Evolutionary conservation across 2,329 filamentous ascomycete genomes (phyloP), one percentile per base, ranked within the genome.

Genomic region (Alternaria ventricosa): DNA sequence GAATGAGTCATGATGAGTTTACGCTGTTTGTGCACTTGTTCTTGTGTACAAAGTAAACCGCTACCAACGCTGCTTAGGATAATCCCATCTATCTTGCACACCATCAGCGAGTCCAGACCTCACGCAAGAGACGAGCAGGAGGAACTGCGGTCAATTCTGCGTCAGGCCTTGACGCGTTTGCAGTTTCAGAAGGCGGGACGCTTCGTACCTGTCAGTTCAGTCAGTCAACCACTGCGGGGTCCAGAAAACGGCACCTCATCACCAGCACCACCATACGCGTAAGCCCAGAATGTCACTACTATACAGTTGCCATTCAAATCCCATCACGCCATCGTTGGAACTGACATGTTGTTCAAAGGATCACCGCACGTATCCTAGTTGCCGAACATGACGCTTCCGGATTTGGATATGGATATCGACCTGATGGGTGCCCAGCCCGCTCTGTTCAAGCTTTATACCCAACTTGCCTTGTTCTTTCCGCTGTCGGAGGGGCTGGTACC

Each of bases 361-460:
- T 41, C 12, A n/a, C 49, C 49, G 30, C 12, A 23, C 20, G 28
- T 23, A 53, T 53, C 30, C 28, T 22, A 11, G 30, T 20, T 30
- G 22, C 13, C 20, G 13, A 49, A 30, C 33, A 67, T 65, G 62
- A 41, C 36, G 11, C 57, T 67, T 12, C 49, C 36, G 20, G 49
- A 71, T 55, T 59, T 53, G 30, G 53, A 71, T 55, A 61, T 71
- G 59, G 55, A 73, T 27, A 73, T 85, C 3, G 83, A 85, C 46
- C 69, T 81, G 43, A 63, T 85, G 6, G 83, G 83, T 12, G 80
- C 84, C 54, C 75, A 80, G 56, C 78, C 82, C 8, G 65, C 74
- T 6, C 76, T 84, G 10, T 75, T 74, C 50, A 75, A 74, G 33
- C 79, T 86, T 11, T 86, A 86, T 65, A 87, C 84, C 0, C 84